A percentile compares a stretch with the other conserved stretches of the same genome.
phyloP scores from a whole-genome alignment of 2,329 filamentous ascomycete species.

The Penicillium rolfsii region DNA sequence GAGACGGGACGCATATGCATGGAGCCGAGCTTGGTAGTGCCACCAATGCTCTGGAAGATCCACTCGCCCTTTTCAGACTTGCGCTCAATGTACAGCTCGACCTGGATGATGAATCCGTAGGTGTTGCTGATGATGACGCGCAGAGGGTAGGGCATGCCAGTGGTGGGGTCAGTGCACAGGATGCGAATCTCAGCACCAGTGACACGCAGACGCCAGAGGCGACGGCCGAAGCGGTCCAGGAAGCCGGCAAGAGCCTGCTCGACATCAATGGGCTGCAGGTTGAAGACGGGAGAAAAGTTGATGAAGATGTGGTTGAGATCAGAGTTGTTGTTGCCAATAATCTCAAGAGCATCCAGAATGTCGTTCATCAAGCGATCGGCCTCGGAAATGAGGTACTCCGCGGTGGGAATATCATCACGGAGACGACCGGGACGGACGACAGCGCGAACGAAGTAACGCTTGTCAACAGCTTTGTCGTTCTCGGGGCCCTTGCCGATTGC shows the following conservation, averaged over 20 bases:
- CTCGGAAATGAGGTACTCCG: constrained; percentile 96
- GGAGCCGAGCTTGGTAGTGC: constrained; percentile 89
- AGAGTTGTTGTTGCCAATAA: constrained; percentile 98
- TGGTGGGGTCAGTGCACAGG: constrained; percentile 87
- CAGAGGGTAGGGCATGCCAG: constrained; percentile 83
- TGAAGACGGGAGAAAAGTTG: constrained; percentile 98
- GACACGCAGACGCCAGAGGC: constrained; percentile 94
- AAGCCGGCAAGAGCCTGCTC: constrained; percentile 93
- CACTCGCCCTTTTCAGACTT: constrained; percentile 98
- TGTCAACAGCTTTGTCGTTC: constrained; percentile 70
- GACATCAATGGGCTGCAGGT: constrained; percentile 83
- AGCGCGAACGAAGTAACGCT: constrained; percentile 97
- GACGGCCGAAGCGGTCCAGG: constrained; percentile 92
- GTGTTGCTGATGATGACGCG: constrained; percentile 98
- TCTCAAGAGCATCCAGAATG: constrained; percentile 95
- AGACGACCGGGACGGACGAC: constrained; percentile 93
- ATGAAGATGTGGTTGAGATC: constrained; percentile 99
- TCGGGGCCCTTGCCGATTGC: constrained; percentile 92
- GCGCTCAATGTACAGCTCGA: constrained; percentile 96
- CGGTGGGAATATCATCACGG: constrained; percentile 96
- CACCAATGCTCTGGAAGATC: constrained; percentile 97
- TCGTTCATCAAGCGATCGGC: constrained; percentile 96
- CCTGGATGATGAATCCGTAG: constrained; percentile 94
- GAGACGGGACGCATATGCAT: constrained; percentile 92
- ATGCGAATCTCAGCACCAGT: constrained; percentile 98